Conservation (phyloP, 805 yeast species). For the Cephaloascus albidus region DNA sequence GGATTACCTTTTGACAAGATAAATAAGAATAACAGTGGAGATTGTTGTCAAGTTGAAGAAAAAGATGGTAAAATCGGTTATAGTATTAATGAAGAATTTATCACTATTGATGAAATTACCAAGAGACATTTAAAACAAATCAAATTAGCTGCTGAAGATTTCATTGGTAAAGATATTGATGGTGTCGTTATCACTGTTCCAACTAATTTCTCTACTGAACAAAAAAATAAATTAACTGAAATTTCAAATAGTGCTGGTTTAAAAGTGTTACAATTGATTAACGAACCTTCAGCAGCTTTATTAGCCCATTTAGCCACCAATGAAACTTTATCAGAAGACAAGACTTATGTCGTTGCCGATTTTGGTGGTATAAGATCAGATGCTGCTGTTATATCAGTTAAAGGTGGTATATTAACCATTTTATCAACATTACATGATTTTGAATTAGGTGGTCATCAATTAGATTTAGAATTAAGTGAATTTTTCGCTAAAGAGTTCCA, state of each 20-base stretch:
- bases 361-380: slow-evolving; percentile 95
- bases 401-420: slow-evolving; percentile 90
- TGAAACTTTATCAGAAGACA: slow-evolving; percentile 49
- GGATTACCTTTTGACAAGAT: slow-evolving; percentile 68
- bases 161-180: slow-evolving; percentile 70
- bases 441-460: slow-evolving; percentile 78
- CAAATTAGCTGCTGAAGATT: slow-evolving; percentile 86
- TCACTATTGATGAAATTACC: slow-evolving; percentile 70
- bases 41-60: slow-evolving; percentile 55
- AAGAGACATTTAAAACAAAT: slow-evolving; percentile 78
- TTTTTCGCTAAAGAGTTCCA: slow-evolving; percentile 89
- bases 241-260: slow-evolving; percentile 68
- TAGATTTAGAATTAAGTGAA: slow-evolving; percentile 75
- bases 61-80: slow-evolving; percentile 62
- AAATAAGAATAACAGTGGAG: slow-evolving; percentile 53
- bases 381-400: slow-evolving; percentile 84
- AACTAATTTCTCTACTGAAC: slow-evolving; percentile 71
- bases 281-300: slow-evolving; percentile 89
- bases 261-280: slow-evolving; percentile 75
- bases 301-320: slow-evolving; percentile 61
- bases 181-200: slow-evolving; percentile 89
- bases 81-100: slow-evolving; percentile 41
- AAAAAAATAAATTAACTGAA: slow-evolving; percentile 51
- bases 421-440: slow-evolving; percentile 78
- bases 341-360: slow-evolving; percentile 85